Evolutionary conservation across 2,329 filamentous ascomycete species (phyloP).

Genomic region (Aspergillus costaricaensis): DNA sequence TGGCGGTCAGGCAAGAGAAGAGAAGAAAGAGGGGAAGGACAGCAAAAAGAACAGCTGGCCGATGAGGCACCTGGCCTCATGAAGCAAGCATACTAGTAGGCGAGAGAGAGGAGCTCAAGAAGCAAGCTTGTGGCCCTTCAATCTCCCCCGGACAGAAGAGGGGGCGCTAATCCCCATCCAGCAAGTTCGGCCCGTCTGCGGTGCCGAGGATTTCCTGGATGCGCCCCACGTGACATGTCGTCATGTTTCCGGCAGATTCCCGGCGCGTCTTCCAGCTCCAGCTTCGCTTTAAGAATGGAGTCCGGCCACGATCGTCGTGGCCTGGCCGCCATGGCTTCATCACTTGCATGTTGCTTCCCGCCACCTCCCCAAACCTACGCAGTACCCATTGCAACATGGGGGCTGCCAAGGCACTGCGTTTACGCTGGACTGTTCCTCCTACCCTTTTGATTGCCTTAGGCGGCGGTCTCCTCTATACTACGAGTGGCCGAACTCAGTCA

Average conservation of each 20-base stretch:
- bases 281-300: constrained; percentile 5
- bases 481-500: constrained; percentile 28
- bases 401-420: constrained; percentile 33
- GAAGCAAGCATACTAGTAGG: constrained; percentile 4
- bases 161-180: constrained; percentile 25
- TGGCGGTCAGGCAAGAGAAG: not conserved
- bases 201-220: constrained; percentile 3
- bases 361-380: constrained; percentile 20
- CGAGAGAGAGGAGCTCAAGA: too few species aligned
- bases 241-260: constrained; percentile 23
- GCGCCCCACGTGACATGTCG: constrained; percentile 29
- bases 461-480: constrained; percentile 29
- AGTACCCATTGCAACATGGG: constrained; percentile 35
- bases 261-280: not conserved
- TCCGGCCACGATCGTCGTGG: constrained; percentile 18
- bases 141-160: constrained; percentile 7
- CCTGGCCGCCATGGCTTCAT: constrained; percentile 20
- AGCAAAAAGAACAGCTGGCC: constrained; percentile 10
- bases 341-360: constrained; percentile 25
- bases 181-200: constrained; percentile 23
- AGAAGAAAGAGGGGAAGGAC: not conserved
- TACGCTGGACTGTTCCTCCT: constrained; percentile 41
- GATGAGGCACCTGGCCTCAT: constrained; percentile 29
- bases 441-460: constrained; percentile 33
- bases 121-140: not conserved